Evolutionary conservation across 2,329 filamentous ascomycete genomes (phyloP).

Genomic region (Aspergillus viridinutans): DNA sequence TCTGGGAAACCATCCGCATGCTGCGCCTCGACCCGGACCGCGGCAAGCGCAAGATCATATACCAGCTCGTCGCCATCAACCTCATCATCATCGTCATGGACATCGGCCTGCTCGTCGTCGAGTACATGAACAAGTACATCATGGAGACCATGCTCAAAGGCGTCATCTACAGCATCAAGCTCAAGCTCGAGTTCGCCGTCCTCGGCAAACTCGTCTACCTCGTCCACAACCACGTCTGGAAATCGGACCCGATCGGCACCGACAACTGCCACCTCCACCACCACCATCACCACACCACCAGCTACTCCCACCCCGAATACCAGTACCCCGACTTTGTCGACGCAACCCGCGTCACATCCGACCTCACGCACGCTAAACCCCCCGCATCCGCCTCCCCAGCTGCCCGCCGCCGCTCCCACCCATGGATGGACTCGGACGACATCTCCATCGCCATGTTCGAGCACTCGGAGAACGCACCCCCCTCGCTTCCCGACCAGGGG

Average conservation of each 20-base stretch:
- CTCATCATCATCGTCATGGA: slow-evolving; percentile 46
- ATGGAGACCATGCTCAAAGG: slow-evolving; percentile 47
- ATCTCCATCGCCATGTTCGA: slow-evolving; percentile 38
- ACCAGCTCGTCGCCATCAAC: slow-evolving; percentile 48
- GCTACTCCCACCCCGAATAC: slow-evolving; percentile 2
- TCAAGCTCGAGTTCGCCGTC: slow-evolving; percentile 50
- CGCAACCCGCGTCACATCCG: slow-evolving; percentile 39
- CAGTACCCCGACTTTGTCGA: slow-evolving; percentile 45
- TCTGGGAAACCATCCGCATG: slow-evolving; percentile 51
- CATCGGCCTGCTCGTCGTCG: slow-evolving; percentile 40
- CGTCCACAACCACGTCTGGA: slow-evolving; percentile 37
- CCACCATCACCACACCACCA: slow-evolving; percentile 5
- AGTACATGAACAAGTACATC: slow-evolving; percentile 43
- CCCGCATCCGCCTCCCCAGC: not conserved
- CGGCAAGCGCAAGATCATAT: slow-evolving; percentile 44
- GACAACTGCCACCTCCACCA: not conserved
- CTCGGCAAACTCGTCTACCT: slow-evolving; percentile 43
- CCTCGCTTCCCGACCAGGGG: slow-evolving; percentile 13
- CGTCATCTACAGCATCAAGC: slow-evolving; percentile 46
- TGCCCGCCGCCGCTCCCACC: slow-evolving; percentile 18
- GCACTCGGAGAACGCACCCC: slow-evolving; percentile 16
- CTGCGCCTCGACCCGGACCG: slow-evolving; percentile 44
- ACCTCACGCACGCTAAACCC: slow-evolving; percentile 37
- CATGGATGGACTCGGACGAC: slow-evolving; percentile 34
- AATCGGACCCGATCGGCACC: slow-evolving; percentile 27